Evolutionary conservation across 305 asterid species (phyloP).

Genomic region (Fraxinus nigra): DNA sequence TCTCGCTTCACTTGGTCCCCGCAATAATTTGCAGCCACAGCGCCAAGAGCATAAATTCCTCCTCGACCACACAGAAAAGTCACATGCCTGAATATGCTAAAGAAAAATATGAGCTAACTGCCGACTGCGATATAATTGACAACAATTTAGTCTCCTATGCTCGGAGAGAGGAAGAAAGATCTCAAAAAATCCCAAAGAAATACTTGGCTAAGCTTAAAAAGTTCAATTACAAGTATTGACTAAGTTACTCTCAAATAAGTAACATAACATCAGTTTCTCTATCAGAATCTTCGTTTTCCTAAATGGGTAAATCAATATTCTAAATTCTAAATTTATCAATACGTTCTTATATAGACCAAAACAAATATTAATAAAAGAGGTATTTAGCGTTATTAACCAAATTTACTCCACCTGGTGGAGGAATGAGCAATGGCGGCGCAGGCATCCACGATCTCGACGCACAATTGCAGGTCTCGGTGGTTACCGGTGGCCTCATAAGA

Average conservation of each 20-base stretch:
- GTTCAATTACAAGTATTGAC: background rate
- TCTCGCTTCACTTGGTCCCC: conserved; percentile 52
- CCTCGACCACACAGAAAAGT: conserved; percentile 79
- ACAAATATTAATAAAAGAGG: background rate
- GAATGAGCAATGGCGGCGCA: conserved; percentile 43
- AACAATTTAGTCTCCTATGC: background rate
- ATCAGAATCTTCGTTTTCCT: background rate
- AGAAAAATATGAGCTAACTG: background rate
- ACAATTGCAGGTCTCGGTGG: conserved; percentile 50
- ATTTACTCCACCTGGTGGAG: conserved; percentile 40
- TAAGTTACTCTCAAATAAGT: background rate
- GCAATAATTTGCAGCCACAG: conserved; percentile 52
- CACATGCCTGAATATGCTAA: conserved; percentile 44
- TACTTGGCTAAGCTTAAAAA: background rate
- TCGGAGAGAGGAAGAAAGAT: background rate
- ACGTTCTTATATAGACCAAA: too few species aligned
- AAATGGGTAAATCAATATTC: background rate
- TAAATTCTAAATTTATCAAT: too few species aligned
- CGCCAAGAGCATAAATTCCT: conserved; percentile 73
- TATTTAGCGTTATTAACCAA: background rate
- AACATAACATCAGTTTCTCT: background rate
- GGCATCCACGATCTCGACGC: conserved; percentile 56
- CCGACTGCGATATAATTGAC: background rate
- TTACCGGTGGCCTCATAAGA: conserved; percentile 62
- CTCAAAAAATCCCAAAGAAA: background rate